phyloP scores from a whole-genome alignment of 2,329 filamentous ascomycete genomes.

The Arthrocladium fulminans region DNA sequence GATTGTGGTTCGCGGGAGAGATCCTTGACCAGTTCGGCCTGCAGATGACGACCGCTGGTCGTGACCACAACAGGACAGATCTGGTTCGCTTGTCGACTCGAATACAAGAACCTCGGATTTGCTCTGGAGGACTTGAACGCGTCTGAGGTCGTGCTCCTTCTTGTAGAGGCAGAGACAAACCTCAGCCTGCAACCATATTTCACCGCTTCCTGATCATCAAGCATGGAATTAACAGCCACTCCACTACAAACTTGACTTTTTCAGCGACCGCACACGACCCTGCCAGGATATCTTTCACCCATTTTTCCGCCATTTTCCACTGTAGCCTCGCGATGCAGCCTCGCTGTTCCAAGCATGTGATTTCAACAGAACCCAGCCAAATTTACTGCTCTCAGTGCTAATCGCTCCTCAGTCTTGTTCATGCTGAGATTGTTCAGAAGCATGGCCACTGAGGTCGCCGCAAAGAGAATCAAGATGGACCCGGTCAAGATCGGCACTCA shows the following conservation, averaged over 20 bases:
- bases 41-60: not conserved
- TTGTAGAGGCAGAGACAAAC: not conserved
- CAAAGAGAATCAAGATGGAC: conserved; percentile 77
- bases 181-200: not conserved
- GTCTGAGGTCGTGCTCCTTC: not conserved
- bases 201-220: not conserved
- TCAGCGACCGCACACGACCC: not conserved
- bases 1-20: conserved; percentile 4
- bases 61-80: not conserved
- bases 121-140: not conserved
- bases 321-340: too few relatives aligned
- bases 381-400: not conserved
- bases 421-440: conserved; percentile 39
- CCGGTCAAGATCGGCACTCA: conserved; percentile 77
- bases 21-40: not conserved
- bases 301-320: too few relatives aligned
- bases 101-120: not conserved
- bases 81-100: not conserved
- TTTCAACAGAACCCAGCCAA: not conserved
- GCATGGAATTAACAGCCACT: not conserved
- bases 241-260: not conserved
- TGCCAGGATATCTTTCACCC: too few relatives aligned
- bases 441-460: conserved; percentile 58
- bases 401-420: not conserved
- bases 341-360: not conserved